These are phyloP conservation scores for Chrysanthemum lavandulifolium DNA, from an alignment of 129 eudicot species.

Conservation along the genomic window DNA sequence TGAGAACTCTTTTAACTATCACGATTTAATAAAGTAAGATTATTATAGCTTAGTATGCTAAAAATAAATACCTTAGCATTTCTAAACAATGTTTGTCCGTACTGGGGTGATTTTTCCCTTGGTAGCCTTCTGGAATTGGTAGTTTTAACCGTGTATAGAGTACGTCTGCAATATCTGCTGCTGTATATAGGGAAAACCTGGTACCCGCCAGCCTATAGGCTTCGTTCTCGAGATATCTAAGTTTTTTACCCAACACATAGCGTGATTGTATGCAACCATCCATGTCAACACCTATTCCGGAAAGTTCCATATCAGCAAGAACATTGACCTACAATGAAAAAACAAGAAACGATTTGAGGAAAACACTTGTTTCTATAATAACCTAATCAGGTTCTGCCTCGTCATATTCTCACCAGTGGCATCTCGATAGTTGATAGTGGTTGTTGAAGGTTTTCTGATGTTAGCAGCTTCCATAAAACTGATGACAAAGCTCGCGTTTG, in stretches of 20 bases:
- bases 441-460: slow-evolving; percentile 72
- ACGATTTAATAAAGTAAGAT: neutral
- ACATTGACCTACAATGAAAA: slow-evolving; percentile 59
- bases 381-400: slow-evolving; percentile 9
- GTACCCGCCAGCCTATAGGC: slow-evolving; percentile 83
- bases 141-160: slow-evolving; percentile 79
- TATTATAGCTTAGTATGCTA: neutral
- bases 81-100: slow-evolving; percentile 96
- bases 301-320: slow-evolving; percentile 92
- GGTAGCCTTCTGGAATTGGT: slow-evolving; percentile 74
- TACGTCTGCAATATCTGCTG: slow-evolving; percentile 96
- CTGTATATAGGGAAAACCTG: slow-evolving; percentile 74
- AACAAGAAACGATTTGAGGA: neutral
- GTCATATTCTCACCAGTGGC: slow-evolving; percentile 63
- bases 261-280: slow-evolving; percentile 90
- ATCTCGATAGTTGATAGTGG: slow-evolving; percentile 66
- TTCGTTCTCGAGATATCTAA: slow-evolving; percentile 74
- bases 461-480: slow-evolving; percentile 77
- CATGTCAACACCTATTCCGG: slow-evolving; percentile 96
- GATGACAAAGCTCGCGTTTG: slow-evolving; percentile 73
- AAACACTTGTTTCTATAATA: neutral
- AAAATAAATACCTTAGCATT: slow-evolving; percentile 55
- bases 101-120: slow-evolving; percentile 88
- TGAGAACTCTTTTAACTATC: neutral
- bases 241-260: slow-evolving; percentile 65